phyloP scores from a whole-genome alignment of 495 filamentous ascomycete species.

The Ramalina intermedia region DNA sequence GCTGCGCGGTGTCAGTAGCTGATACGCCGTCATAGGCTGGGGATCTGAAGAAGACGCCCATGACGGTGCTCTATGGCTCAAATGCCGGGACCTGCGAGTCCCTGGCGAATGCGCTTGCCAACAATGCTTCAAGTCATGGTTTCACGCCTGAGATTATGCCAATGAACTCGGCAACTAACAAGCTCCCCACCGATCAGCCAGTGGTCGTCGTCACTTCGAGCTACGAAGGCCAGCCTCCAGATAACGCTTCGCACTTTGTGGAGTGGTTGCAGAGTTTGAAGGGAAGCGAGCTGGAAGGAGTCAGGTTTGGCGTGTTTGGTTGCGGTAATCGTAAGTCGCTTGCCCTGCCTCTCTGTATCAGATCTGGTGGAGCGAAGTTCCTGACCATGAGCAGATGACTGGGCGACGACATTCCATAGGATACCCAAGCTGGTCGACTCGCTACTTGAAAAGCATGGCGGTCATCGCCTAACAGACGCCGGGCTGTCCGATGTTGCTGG shows the following conservation, averaged over 20 bases:
- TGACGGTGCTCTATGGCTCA: constrained; percentile 58
- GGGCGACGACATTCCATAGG: constrained; percentile 57
- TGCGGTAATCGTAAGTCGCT: constrained; percentile 34
- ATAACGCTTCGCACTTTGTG: constrained; percentile 58
- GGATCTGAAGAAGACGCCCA: constrained; percentile 24
- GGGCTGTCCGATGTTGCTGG: constrained; percentile 48
- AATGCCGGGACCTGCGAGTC: constrained; percentile 66
- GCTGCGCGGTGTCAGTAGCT: not conserved
- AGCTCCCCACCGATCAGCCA: constrained; percentile 45
- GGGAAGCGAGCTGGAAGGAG: constrained; percentile 32
- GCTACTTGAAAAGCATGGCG: constrained; percentile 35
- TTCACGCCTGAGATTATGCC: constrained; percentile 40
- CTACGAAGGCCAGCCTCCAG: constrained; percentile 62
- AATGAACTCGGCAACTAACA: constrained; percentile 47
- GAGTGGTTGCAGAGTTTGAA: constrained; percentile 46
- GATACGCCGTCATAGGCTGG: not conserved
- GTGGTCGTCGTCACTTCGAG: constrained; percentile 54
- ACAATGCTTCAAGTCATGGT: constrained; percentile 41
- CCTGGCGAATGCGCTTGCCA: constrained; percentile 47
- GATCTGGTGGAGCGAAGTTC: not conserved
- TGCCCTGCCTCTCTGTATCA: too few species aligned
- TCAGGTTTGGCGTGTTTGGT: constrained; percentile 53
- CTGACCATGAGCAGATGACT: constrained; percentile 28
- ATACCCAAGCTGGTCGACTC: constrained; percentile 51
- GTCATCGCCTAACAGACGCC: constrained; percentile 35